Evolutionary conservation across 2,329 filamentous ascomycete genomes (phyloP).

Genomic region (Trichoderma sp.): DNA sequence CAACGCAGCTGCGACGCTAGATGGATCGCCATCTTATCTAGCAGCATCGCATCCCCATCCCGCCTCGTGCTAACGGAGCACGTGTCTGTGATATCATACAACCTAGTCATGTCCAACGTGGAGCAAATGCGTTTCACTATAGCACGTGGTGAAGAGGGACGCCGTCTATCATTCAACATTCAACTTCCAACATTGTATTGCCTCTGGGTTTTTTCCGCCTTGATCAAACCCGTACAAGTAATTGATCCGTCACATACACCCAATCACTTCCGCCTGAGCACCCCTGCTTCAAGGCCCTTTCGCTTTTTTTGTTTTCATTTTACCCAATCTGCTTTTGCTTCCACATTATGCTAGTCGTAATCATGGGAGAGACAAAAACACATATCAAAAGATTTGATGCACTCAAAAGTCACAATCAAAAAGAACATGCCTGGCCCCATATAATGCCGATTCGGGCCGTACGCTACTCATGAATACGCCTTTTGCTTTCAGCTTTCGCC

Average conservation of each 20-base stretch:
- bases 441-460: conserved; percentile 12
- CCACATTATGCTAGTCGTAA: background rate
- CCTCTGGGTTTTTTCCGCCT: background rate
- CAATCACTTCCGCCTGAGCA: background rate
- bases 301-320: background rate
- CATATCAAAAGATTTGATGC: conserved; percentile 17
- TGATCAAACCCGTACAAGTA: background rate
- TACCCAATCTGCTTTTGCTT: conserved; percentile 25
- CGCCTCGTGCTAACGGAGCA: background rate
- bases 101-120: background rate
- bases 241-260: background rate
- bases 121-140: background rate
- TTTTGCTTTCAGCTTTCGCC: conserved; percentile 28
- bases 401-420: conserved; percentile 1
- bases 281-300: background rate
- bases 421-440: background rate
- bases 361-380: conserved; percentile 18
- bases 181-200: conserved; percentile 1
- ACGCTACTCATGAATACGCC: conserved; percentile 13
- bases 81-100: conserved; percentile 9
- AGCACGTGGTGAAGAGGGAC: conserved; percentile 3
- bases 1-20: background rate
- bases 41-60: background rate
- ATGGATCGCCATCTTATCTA: conserved; percentile 22
- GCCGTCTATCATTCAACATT: background rate